Base-by-base conservation (phyloP, 148 eudicot genomes). In the Heliamphora exappendiculata region DNA sequence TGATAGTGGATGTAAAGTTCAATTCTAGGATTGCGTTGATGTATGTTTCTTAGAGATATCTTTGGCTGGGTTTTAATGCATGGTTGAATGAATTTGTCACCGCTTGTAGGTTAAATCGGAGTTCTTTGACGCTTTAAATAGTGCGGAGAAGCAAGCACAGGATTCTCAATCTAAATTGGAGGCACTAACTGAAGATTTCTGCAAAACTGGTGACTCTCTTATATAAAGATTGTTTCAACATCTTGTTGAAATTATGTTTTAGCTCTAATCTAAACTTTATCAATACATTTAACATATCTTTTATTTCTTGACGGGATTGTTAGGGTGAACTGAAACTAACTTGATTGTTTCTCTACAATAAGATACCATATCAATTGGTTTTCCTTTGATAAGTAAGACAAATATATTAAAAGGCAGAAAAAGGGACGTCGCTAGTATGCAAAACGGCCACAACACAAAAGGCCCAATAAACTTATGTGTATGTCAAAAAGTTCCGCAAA, bases 71-170 rank as follows among this genome's bases (percentile, higher is more conserved):
- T 53, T 13, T 31, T 34, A 16, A 51, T 33, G 9, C 13, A 28
- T 12, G 72, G 67, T 39, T 44, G 11, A 28, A 29, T 17, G 70
- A 60, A 60, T 66, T 60, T 79, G 64, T 45, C 29, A 26, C 37
- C 14, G 8, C 19, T 76, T 81, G 78, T 65, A 94, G 98, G 98
- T 95, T 12, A 95, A 95, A 82, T 86, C 94, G 1, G 98, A 95
- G 64, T 85, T 95, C 73, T 75, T 95, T 33, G 98, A 92, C 81
- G 90, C 94, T 51, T 83, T 84, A 80, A 88, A 87, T 70, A 89
- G 86, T 84, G 89, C 91, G 62, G 98, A 95, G 84, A 92, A 92
- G 83, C 87, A 90, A 50, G 84, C 88, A 29, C 81, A 66, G 58
- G 97, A 91, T 72, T 88, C 83, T 80, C 84, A 88, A 82, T 87